A percentile compares a stretch with the other conserved stretches of the same genome.
Evolutionary conservation across 2,329 filamentous ascomycete genomes (phyloP).

Genomic region (Monosporascus sp.): DNA sequence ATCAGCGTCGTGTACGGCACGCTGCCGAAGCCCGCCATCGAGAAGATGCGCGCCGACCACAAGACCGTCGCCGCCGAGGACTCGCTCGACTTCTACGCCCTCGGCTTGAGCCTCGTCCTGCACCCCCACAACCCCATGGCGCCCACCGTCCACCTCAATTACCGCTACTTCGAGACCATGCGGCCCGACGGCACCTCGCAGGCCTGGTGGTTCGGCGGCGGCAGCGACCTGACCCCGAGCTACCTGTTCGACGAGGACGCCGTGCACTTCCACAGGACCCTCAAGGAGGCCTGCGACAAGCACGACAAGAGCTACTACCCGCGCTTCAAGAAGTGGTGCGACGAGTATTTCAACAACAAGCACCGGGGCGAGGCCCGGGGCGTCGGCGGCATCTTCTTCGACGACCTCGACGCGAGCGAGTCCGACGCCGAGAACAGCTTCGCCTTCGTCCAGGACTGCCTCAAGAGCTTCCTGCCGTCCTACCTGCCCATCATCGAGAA

Average conservation of each 20-base stretch:
- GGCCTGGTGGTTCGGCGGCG: slow-evolving; percentile 98
- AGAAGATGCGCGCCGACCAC: slow-evolving; percentile 92
- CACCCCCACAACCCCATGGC: slow-evolving; percentile 96
- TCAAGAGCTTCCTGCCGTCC: slow-evolving; percentile 82
- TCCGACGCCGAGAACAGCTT: slow-evolving; percentile 88
- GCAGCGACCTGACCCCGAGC: slow-evolving; percentile 84
- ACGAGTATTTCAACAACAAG: slow-evolving; percentile 93
- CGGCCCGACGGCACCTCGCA: slow-evolving; percentile 75
- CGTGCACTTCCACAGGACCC: slow-evolving; percentile 89
- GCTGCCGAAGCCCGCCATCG: slow-evolving; percentile 79
- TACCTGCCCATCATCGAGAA: slow-evolving; percentile 86
- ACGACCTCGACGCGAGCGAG: slow-evolving; percentile 84
- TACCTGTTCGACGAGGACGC: slow-evolving; percentile 98
- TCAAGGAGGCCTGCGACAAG: slow-evolving; percentile 89
- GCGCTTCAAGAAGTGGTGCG: slow-evolving; percentile 96
- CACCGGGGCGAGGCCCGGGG: slow-evolving; percentile 84
- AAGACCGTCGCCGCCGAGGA: slow-evolving; percentile 71
- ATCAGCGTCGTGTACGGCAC: slow-evolving; percentile 92
- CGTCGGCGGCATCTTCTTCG: slow-evolving; percentile 96
- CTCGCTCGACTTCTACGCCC: slow-evolving; percentile 90
- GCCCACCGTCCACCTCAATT: slow-evolving; percentile 96
- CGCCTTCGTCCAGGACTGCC: slow-evolving; percentile 78
- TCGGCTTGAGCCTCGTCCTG: slow-evolving; percentile 86
- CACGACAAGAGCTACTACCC: slow-evolving; percentile 92
- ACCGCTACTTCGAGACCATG: slow-evolving; percentile 96